Percentiles rank a stretch among this genome's conserved stretches.
phyloP scores from a whole-genome alignment of 179 eudicot species.

The Patellifolia procumbens region DNA sequence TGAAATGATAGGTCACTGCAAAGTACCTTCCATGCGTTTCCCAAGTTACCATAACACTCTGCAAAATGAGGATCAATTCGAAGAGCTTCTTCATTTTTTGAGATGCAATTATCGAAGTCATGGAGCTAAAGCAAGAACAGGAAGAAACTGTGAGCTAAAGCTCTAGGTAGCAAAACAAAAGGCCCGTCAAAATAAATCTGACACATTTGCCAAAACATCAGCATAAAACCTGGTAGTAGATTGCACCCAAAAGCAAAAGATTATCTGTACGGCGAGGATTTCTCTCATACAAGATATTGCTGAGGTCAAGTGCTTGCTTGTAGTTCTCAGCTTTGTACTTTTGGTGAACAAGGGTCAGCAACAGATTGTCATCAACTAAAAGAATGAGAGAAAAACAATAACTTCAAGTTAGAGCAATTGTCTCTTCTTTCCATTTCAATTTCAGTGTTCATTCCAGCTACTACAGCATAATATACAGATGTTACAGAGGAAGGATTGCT shows the following conservation, averaged over 20 bases:
- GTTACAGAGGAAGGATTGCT: background rate
- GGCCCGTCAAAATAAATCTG: background rate
- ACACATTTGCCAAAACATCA: background rate
- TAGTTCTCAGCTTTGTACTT: conserved; percentile 88
- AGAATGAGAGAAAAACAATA: conserved; percentile 8
- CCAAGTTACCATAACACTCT: conserved; percentile 97
- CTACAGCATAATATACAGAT: background rate
- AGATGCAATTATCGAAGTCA: conserved; percentile 79
- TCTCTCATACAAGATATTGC: conserved; percentile 71
- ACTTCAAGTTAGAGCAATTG: background rate
- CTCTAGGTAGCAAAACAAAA: conserved; percentile 12
- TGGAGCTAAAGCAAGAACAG: conserved; percentile 54
- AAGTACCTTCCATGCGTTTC: conserved; percentile 95
- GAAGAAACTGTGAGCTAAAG: conserved; percentile 29
- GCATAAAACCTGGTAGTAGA: conserved; percentile 75
- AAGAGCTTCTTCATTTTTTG: conserved; percentile 94
- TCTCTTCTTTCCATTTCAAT: background rate
- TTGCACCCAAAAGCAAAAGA: conserved; percentile 85
- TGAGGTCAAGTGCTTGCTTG: conserved; percentile 81
- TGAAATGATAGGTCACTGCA: background rate
- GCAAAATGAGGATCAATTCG: conserved; percentile 78
- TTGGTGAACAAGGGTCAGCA: conserved; percentile 76
- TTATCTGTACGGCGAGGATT: conserved; percentile 85
- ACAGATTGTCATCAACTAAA: conserved; percentile 71
- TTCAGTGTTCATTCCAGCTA: too few relatives aligned